These are phyloP conservation scores for Suillus plorans DNA, from an alignment of 768 basidiomycete species.

Conservation along the genomic window DNA sequence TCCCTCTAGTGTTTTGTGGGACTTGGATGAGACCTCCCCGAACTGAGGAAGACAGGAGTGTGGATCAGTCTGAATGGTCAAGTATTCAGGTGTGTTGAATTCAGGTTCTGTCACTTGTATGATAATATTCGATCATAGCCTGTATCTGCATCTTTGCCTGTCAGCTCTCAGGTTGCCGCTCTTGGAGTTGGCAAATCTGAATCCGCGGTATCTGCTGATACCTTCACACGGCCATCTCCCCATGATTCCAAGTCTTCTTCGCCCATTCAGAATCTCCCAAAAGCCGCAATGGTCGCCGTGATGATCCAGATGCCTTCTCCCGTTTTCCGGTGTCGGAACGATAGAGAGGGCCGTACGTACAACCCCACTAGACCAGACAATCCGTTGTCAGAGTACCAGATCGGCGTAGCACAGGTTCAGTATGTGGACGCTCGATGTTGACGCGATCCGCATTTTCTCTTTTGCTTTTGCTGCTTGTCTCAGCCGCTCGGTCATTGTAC, in stretches of 20 bases:
- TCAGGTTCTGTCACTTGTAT: not conserved
- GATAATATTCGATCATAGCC: not conserved
- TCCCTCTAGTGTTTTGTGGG: not conserved
- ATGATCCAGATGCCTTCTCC: not conserved
- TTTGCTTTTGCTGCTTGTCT: not conserved
- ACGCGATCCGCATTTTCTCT: not conserved
- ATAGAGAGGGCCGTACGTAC: not conserved
- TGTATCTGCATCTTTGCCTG: not conserved
- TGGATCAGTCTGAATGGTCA: not conserved
- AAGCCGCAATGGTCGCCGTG: not conserved
- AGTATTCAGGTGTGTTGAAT: not conserved
- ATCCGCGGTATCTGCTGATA: not conserved
- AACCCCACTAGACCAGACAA: no score
- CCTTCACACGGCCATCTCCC: no score
- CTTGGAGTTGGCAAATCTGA: not conserved
- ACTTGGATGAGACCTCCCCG: not conserved
- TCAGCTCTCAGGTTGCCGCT: not conserved
- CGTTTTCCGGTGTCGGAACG: not conserved
- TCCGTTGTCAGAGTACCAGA: not conserved
- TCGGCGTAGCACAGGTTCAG: not conserved
- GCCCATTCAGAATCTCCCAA: not conserved
- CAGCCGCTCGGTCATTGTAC: no score
- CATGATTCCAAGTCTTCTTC: not conserved
- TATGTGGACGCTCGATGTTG: not conserved
- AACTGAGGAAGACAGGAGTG: not conserved